Percentiles rank a stretch among this genome's conserved stretches.
Evolutionary conservation across 208 protist species (phyloP).

Genomic region (Balamuthia mandrillaris): DNA sequence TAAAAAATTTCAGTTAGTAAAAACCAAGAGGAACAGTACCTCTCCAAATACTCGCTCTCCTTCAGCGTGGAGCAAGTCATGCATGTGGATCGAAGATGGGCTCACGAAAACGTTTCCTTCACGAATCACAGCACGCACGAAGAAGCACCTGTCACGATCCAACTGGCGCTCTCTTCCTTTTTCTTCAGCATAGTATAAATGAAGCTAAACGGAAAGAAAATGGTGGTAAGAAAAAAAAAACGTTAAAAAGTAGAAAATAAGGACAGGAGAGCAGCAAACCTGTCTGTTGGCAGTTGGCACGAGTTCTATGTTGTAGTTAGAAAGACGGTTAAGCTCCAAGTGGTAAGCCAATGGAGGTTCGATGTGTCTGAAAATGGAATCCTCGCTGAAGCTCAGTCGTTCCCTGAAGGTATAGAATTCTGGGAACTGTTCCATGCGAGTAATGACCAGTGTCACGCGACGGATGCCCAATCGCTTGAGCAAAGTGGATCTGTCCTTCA

Average conservation of each 20-base stretch:
- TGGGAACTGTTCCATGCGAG: neutral
- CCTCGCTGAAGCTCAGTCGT: conserved; percentile 72
- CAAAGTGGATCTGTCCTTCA: neutral
- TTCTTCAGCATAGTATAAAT: conserved; percentile 81
- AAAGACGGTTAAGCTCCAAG: conserved; percentile 86
- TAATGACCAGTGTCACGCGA: neutral
- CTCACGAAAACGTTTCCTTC: conserved; percentile 72
- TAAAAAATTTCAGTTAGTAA: neutral
- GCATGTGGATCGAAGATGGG: neutral
- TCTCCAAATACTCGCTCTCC: conserved; percentile 7
- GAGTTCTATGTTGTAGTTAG: conserved; percentile 77
- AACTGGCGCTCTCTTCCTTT: conserved; percentile 34
- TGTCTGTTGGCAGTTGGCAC: conserved; percentile 50
- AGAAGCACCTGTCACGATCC: conserved; percentile 69
- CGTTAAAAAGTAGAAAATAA: no score
- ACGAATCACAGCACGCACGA: conserved; percentile 85
- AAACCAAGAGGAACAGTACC: neutral
- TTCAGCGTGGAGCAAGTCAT: conserved; percentile 4
- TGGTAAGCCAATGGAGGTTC: conserved; percentile 88
- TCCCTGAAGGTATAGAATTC: conserved; percentile 24
- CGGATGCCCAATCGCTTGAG: neutral
- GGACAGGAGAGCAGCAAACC: no score
- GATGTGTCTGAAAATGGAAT: conserved; percentile 88
- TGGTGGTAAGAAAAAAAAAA: no score
- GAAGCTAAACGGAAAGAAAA: no score